Base-by-base conservation (phyloP, 257 asterid genomes). In the Petunia secreta region DNA sequence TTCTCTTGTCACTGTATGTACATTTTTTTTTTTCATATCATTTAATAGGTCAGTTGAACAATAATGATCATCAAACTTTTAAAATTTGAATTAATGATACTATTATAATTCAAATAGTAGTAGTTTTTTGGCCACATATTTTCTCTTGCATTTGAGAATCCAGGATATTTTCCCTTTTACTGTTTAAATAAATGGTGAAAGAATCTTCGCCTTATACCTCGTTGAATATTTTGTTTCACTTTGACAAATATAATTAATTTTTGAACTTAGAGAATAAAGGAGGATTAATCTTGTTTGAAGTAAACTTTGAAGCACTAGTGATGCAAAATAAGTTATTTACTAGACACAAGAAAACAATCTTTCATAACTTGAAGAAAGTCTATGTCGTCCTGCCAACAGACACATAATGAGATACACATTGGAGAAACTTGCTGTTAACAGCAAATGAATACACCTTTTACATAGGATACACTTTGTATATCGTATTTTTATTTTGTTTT, bases 371-470 rank as follows among this genome's bases (percentile, higher is more conserved):
- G 44, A 50, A 40, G 13, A 34, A 36, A 34, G 62, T 73, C 6
- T 50, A 34, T 73, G 78, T 73, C 48, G 78, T 50, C 46, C 62
- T 50, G 46, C 46, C 78, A 73, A 50, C 78, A 50, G 37, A 50
- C 78, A 73, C 62, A 34, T 11, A 11, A 44, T 73, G 6, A 48
- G 78, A 50, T 71, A 52, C 5, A 10, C 43, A 69, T 25, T 9
- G 77, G 41, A 69, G 43, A 46, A 73, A 50, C 13, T 73, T 73
- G 62, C 78, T 50, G 4, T 73, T 50, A 73, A 52, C 46, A 73
- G 13, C 62, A 50, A 73, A 73, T 34, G 9, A 73, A 16, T 73
- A 50, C 62, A 36, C 62, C 62, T 34, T 50, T 6, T 15, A 67
- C 55, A 67, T 3, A n/a, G 0, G 39, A 67, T 50, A 7, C 2